These are phyloP conservation scores for Diaporthe citriasiana DNA, from an alignment of 2,329 filamentous ascomycete genomes.

Conservation along the genomic window DNA sequence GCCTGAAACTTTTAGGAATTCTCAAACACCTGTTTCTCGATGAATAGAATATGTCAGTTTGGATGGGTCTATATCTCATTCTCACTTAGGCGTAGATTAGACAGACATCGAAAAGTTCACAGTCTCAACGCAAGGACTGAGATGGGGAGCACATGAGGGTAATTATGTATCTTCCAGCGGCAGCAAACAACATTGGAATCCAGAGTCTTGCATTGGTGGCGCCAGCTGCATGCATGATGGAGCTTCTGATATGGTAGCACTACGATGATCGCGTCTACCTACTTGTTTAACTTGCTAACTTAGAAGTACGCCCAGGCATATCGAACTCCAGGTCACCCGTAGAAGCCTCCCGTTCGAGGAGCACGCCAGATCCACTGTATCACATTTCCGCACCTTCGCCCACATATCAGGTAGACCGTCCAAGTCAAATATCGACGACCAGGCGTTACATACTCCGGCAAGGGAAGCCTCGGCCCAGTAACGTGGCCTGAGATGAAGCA, in stretches of 20 bases:
- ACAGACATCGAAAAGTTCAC: neutral
- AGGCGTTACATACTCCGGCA: neutral
- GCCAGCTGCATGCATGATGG: neutral
- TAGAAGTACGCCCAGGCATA: neutral
- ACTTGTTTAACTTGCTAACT: neutral
- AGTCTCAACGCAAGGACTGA: too few species aligned
- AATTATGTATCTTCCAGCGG: neutral
- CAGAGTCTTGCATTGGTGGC: neutral
- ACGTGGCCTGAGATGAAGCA: neutral
- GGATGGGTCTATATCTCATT: neutral
- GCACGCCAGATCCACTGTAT: neutral
- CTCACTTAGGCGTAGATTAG: neutral
- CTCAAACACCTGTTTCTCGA: too few species aligned
- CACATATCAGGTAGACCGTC: neutral
- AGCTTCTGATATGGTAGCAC: neutral
- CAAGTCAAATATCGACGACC: neutral
- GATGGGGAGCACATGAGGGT: neutral
- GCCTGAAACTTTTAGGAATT: too few species aligned
- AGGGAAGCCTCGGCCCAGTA: neutral
- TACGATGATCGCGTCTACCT: neutral
- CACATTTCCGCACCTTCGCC: too few species aligned
- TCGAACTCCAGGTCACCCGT: neutral
- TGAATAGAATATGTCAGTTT: neutral
- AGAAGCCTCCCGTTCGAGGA: too few species aligned
- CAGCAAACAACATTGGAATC: neutral